Evolutionary conservation across 208 protist genomes (phyloP).

Genomic region (Crithidia brevicula): DNA sequence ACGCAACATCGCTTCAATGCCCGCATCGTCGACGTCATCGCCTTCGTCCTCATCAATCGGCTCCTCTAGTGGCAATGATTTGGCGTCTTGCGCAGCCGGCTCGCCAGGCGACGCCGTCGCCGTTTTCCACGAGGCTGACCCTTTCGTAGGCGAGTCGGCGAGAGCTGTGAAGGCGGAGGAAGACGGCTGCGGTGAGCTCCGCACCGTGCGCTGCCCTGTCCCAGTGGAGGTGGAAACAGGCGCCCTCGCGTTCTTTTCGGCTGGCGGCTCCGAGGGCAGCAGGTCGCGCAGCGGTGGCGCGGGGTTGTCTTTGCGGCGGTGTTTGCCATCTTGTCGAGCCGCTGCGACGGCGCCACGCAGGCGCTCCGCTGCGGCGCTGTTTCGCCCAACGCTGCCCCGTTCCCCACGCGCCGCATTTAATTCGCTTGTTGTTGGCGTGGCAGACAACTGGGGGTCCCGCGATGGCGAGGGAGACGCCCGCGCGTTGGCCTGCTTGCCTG

Average conservation of each 20-base stretch:
- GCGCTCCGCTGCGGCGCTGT: conserved; percentile 2
- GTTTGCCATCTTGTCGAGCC: background rate
- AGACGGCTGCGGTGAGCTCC: background rate
- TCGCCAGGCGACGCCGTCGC: background rate
- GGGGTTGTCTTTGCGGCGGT: background rate
- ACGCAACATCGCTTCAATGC: conserved; percentile 32
- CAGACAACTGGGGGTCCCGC: background rate
- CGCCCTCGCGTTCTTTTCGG: background rate
- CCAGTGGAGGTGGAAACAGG: background rate
- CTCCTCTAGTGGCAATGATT: background rate
- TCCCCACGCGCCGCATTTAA: background rate
- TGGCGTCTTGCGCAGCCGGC: background rate
- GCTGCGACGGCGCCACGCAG: conserved; percentile 6
- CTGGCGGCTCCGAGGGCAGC: background rate
- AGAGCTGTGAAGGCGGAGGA: conserved; percentile 8
- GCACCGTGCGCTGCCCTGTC: conserved; percentile 11
- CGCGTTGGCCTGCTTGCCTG: background rate
- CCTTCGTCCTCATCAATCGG: background rate
- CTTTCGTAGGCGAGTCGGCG: conserved; percentile 6
- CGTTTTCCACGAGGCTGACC: background rate
- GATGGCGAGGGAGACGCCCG: conserved; percentile 1
- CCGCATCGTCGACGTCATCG: conserved; percentile 13
- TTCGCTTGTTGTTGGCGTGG: background rate
- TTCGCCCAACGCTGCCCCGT: background rate
- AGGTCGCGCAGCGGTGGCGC: background rate